These are phyloP conservation scores for Linnemannia schmuckeri DNA, from an alignment of 192 early-diverging fungal genomes.

Conservation along the genomic window DNA sequence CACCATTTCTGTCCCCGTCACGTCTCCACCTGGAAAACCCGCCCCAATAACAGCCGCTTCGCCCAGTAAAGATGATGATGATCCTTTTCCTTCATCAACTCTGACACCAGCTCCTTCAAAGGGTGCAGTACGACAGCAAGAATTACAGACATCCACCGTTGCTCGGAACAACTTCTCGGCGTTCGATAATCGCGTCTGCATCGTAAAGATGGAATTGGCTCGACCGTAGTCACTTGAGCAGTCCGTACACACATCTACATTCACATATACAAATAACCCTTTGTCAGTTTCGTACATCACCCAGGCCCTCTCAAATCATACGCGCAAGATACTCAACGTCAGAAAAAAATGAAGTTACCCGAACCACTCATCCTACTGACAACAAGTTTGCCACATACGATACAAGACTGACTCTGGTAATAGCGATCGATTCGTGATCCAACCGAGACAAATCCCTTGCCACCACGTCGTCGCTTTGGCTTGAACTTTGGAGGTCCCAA, in stretches of 20 bases:
- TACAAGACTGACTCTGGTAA: conserved; percentile 74
- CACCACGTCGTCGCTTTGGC: conserved; percentile 27
- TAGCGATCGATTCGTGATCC: conserved; percentile 76
- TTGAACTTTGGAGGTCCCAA: conserved; percentile 19
- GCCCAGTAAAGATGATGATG: too few relatives aligned
- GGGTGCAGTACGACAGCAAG: conserved; percentile 30
- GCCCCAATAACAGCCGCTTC: too few relatives aligned
- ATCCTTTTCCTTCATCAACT: background rate
- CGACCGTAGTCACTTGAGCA: conserved; percentile 24
- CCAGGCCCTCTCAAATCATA: background rate
- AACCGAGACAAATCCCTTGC: conserved; percentile 36
- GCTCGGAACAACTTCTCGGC: conserved; percentile 35
- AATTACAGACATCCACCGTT: conserved; percentile 40
- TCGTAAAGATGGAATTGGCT: conserved; percentile 6
- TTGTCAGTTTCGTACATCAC: background rate
- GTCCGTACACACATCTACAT: conserved; percentile 18
- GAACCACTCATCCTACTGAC: conserved; percentile 11
- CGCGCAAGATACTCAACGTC: background rate
- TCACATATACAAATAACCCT: background rate
- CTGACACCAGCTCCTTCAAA: conserved; percentile 22
- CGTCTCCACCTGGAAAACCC: background rate
- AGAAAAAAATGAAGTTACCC: background rate
- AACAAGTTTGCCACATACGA: conserved; percentile 67
- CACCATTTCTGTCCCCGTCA: conserved; percentile 30
- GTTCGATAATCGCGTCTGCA: conserved; percentile 28